Percentiles rank a stretch among this genome's conserved stretches.
Evolutionary conservation across 306 rosid species (phyloP).

Genomic region (Trichosanthes truncata): DNA sequence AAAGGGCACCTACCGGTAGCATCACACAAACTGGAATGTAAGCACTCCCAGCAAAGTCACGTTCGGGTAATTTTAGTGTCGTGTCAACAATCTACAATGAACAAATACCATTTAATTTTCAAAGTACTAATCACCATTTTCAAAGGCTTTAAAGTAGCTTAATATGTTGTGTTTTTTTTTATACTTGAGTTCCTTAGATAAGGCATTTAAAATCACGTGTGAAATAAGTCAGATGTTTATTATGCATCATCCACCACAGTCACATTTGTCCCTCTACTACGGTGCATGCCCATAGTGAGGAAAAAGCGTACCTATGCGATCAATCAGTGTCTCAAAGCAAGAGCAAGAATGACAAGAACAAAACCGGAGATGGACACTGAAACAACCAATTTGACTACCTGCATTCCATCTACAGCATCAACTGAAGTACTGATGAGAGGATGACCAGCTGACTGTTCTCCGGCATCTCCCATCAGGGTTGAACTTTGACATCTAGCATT

Average conservation of each 20-base stretch:
- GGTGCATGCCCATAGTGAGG: not conserved
- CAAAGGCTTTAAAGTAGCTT: not conserved
- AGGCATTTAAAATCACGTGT: not conserved
- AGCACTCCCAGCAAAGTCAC: conserved; percentile 66
- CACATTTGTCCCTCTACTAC: not conserved
- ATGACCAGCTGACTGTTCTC: conserved; percentile 43
- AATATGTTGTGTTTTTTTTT: not conserved
- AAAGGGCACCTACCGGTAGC: conserved; percentile 63
- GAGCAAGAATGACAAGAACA: not conserved
- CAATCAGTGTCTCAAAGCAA: not conserved
- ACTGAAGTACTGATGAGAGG: conserved; percentile 50
- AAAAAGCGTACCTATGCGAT: not conserved
- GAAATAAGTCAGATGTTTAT: not conserved
- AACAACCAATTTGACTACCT: conserved; percentile 37
- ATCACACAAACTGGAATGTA: conserved; percentile 84
- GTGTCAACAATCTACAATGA: conserved; percentile 48
- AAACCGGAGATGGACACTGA: not conserved
- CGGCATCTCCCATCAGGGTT: conserved; percentile 52
- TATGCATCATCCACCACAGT: not conserved
- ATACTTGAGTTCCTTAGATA: not conserved
- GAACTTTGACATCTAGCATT: conserved; percentile 63
- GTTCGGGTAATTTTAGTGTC: conserved; percentile 46
- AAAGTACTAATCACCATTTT: not conserved
- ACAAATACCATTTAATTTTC: not conserved
- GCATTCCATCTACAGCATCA: conserved; percentile 54